These are phyloP conservation scores for Kockovaella imperatae DNA, from an alignment of 768 basidiomycete species.

Conservation along the genomic window DNA sequence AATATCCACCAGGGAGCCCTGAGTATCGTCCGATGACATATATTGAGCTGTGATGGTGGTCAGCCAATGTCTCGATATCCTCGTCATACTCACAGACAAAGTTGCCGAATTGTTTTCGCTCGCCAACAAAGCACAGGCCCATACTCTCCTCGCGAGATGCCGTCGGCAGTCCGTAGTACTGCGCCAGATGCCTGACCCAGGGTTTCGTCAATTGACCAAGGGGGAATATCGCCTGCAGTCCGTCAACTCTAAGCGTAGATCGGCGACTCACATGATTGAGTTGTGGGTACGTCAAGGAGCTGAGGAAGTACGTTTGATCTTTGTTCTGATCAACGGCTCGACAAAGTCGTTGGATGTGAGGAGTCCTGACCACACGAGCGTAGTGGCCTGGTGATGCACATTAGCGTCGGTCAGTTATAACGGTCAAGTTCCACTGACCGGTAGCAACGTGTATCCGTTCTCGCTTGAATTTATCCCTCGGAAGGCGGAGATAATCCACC, in stretches of 20 bases:
- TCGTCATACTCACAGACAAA: conserved; percentile 59
- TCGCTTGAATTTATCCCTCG: too few relatives aligned
- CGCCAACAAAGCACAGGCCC: conserved; percentile 90
- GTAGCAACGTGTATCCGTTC: too few relatives aligned
- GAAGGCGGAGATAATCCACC: conserved; percentile 53
- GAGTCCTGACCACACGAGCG: conserved; percentile 59
- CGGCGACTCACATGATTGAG: conserved; percentile 50
- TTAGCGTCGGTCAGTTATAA: background rate
- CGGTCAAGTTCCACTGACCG: too few relatives aligned
- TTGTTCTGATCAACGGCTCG: conserved; percentile 57
- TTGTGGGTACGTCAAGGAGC: conserved; percentile 61
- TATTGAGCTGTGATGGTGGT: conserved; percentile 64
- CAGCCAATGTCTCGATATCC: background rate
- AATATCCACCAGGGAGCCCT: conserved; percentile 60
- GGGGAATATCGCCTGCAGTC: conserved; percentile 61
- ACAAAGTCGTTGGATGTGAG: conserved; percentile 45
- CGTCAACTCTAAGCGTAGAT: background rate
- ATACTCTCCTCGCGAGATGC: conserved; percentile 76
- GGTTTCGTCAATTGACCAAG: conserved; percentile 60
- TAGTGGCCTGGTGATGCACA: conserved; percentile 62
- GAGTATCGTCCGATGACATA: conserved; percentile 43
- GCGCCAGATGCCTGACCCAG: conserved; percentile 66
- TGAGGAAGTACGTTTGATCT: conserved; percentile 88
- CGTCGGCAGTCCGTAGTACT: conserved; percentile 57
- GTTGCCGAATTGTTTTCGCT: conserved; percentile 60